Evolutionary conservation across 192 early-diverging fungal species (phyloP).

Genomic region (Pilobolus umbonatus): DNA sequence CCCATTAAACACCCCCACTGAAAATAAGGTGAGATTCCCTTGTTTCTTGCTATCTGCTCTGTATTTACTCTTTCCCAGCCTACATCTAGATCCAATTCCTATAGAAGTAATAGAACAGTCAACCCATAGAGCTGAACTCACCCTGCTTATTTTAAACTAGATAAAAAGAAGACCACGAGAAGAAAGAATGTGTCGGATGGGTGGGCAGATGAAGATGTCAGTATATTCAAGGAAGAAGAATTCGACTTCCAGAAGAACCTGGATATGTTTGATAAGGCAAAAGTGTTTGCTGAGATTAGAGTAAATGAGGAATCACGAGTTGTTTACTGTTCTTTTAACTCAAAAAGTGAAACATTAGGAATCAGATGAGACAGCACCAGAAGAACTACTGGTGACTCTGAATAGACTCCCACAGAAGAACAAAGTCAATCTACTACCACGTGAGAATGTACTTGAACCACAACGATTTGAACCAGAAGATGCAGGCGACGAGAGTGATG

Average conservation of each 20-base stretch:
- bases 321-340: not conserved
- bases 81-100: no score
- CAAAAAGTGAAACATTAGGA: constrained; percentile 36
- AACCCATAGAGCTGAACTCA: not conserved
- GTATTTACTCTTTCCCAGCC: not conserved
- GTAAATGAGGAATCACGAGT: constrained; percentile 9
- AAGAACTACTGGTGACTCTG: constrained; percentile 64
- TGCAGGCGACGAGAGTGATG: constrained; percentile 25
- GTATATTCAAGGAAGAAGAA: constrained; percentile 55
- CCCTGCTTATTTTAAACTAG: not conserved
- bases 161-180: not conserved
- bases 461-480: constrained; percentile 19
- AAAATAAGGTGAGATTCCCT: not conserved
- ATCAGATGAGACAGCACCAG: constrained; percentile 64
- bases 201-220: constrained; percentile 58
- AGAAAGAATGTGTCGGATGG: constrained; percentile 28
- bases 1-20: not conserved
- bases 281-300: constrained; percentile 40
- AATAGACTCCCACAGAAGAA: constrained; percentile 50
- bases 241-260: constrained; percentile 65
- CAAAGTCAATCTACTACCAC: constrained; percentile 43
- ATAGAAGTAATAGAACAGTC: no score
- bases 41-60: not conserved
- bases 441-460: constrained; percentile 67
- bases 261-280: constrained; percentile 66